Conservation (phyloP, 257 asterid species). For the Plantago major region DNA sequence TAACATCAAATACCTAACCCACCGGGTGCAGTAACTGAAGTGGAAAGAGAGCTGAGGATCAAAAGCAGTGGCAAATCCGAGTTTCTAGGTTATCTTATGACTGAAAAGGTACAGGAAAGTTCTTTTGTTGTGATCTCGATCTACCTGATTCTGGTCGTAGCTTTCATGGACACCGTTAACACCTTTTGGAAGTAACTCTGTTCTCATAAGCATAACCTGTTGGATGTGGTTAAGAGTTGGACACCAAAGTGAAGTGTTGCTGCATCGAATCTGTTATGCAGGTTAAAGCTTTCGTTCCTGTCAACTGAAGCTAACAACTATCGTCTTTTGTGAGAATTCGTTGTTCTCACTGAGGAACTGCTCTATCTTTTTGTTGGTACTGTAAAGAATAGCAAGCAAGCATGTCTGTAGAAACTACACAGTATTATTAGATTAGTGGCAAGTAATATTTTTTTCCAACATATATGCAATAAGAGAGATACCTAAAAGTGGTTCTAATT, state of each 20-base stretch:
- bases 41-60: not conserved
- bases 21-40: not conserved
- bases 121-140: not conserved
- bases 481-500: not conserved
- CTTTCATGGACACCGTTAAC: conserved; percentile 1
- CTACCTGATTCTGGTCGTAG: conserved; percentile 2
- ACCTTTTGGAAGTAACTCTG: not conserved
- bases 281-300: not conserved
- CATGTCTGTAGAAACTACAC: conserved; percentile 17
- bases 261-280: conserved; percentile 1
- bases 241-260: conserved; percentile 1
- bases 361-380: conserved; percentile 22
- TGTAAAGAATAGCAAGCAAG: conserved; percentile 38
- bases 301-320: conserved; percentile 1
- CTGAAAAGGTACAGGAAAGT: not conserved
- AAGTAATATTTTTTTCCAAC: conserved; percentile 14
- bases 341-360: conserved; percentile 1
- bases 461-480: conserved; percentile 23
- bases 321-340: not conserved
- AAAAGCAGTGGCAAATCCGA: no score
- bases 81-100: no score
- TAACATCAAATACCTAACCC: not conserved
- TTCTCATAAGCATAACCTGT: conserved; percentile 5
- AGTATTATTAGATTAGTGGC: conserved; percentile 18
- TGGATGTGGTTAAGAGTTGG: conserved; percentile 5